These are phyloP conservation scores for Tulasnella sp. DNA, from an alignment of 768 basidiomycete genomes.

Conservation along the genomic window DNA sequence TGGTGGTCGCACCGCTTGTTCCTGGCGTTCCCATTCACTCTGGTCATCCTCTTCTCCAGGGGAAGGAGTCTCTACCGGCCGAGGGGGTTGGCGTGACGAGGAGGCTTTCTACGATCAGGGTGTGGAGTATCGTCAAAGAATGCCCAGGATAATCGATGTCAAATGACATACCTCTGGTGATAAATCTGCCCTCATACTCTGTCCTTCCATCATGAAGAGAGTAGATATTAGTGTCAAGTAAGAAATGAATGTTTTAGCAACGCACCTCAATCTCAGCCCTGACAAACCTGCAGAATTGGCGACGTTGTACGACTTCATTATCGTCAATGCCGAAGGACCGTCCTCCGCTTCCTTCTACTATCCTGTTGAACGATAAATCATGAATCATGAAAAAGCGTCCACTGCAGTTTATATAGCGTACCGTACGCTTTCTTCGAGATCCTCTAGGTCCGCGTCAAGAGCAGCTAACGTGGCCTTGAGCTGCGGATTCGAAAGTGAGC, in stretches of 20 bases:
- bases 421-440: constrained; percentile 91
- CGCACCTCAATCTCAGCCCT: constrained; percentile 70
- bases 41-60: constrained; percentile 49
- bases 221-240: not conserved
- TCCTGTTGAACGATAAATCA: constrained; percentile 35
- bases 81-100: not conserved
- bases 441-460: constrained; percentile 80
- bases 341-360: constrained; percentile 78
- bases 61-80: not conserved
- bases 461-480: constrained; percentile 65
- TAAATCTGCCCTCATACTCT: constrained; percentile 69
- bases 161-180: constrained; percentile 19
- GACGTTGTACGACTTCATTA: constrained; percentile 60
- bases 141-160: too few relatives aligned
- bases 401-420: constrained; percentile 28
- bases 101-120: not conserved
- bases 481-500: constrained; percentile 29
- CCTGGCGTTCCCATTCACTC: constrained; percentile 70
- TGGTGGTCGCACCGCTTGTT: constrained; percentile 63
- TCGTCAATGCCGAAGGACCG: constrained; percentile 76
- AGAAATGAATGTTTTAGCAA: constrained; percentile 3
- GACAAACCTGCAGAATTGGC: constrained; percentile 66
- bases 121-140: too few relatives aligned
- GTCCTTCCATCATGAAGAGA: constrained; percentile 32
- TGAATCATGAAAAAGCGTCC: not conserved